A percentile compares a stretch with the other conserved stretches of the same genome.
These are phyloP conservation scores for Globisporangium splendens DNA, from an alignment of 352 stramenopile species.

Conservation along the genomic window DNA sequence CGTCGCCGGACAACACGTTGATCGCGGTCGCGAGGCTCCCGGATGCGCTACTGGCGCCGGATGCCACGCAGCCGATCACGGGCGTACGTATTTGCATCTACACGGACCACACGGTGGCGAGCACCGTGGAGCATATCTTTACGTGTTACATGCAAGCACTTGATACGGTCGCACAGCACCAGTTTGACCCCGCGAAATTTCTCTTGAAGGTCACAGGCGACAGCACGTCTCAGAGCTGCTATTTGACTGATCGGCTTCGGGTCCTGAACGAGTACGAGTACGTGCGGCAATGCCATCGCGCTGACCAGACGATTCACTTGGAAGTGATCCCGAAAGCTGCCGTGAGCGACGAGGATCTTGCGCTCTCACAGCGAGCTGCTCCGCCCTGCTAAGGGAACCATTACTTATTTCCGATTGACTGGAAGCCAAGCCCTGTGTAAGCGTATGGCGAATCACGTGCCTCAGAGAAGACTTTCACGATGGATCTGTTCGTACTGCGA, in stretches of 20 bases:
- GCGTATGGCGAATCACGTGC: too few relatives aligned
- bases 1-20: background rate
- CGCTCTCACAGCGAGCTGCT: too few relatives aligned
- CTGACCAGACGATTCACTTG: background rate
- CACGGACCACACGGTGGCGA: background rate
- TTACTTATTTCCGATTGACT: too few relatives aligned
- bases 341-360: background rate
- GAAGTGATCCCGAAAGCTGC: background rate
- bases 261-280: background rate
- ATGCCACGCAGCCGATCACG: background rate
- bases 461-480: too few relatives aligned
- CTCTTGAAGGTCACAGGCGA: background rate
- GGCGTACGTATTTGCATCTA: background rate
- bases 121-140: background rate
- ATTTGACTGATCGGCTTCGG: background rate
- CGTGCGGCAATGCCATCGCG: background rate
- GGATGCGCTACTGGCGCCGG: background rate
- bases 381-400: background rate
- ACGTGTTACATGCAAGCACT: background rate
- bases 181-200: background rate
- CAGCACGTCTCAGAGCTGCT: background rate
- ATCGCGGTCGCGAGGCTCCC: background rate
- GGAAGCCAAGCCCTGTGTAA: too few relatives aligned
- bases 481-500: too few relatives aligned
- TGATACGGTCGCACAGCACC: background rate